These are phyloP conservation scores for Boletus vermiculosoides DNA, from an alignment of 768 basidiomycete genomes.

Conservation along the genomic window DNA sequence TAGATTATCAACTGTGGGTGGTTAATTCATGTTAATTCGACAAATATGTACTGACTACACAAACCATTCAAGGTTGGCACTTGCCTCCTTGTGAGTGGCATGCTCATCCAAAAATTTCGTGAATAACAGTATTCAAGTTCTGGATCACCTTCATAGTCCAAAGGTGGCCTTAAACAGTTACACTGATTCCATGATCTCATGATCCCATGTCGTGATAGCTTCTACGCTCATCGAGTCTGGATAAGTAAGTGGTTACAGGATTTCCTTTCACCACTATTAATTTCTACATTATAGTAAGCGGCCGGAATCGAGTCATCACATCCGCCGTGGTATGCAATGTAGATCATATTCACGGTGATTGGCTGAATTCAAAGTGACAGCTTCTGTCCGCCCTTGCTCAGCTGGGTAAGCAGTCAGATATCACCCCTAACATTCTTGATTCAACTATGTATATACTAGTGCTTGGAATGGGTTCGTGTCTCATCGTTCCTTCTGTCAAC, in stretches of 20 bases:
- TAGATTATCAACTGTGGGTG: neutral
- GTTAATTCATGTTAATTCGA: neutral
- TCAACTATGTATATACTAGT: neutral
- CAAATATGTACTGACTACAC: neutral
- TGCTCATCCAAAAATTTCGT: neutral
- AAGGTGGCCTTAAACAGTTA: neutral
- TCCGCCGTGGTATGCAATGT: neutral
- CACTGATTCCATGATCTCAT: neutral
- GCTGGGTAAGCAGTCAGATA: conserved; percentile 6
- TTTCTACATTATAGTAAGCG: neutral
- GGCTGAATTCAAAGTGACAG: conserved; percentile 5
- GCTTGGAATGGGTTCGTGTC: neutral
- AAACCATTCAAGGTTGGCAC: neutral
- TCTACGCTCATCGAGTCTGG: neutral
- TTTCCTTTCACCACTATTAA: neutral
- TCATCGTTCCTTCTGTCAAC: neutral
- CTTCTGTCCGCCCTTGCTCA: conserved; percentile 9
- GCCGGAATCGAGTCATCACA: neutral
- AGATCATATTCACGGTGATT: neutral
- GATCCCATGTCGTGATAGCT: neutral
- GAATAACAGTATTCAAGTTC: neutral
- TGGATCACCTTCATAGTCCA: neutral
- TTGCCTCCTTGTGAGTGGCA: neutral
- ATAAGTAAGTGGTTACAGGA: neutral
- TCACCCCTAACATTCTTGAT: neutral